Evolutionary conservation across 352 stramenopile genomes (phyloP), one percentile per base, ranked within the genome.

Genomic region (Globisporangium yorkense): DNA sequence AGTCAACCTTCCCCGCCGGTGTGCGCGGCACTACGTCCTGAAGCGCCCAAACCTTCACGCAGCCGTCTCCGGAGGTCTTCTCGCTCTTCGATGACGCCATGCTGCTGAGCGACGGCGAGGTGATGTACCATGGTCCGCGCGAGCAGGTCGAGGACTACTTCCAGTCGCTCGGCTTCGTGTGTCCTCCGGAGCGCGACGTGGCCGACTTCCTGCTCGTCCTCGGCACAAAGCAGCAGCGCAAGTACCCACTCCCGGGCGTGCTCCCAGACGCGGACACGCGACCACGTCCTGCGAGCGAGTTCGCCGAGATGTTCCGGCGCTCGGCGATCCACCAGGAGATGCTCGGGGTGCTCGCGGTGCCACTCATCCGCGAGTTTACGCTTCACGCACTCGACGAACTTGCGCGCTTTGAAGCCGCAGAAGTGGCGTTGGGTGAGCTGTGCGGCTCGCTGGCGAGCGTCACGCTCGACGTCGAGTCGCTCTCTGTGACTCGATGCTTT

Each of bases 11-110:
- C 24, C 24, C 24, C 24, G 24, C 1, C 24, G 24, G 24, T 27
- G 24, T 27, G 24, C 24, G 24, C 24, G 24, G 24, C 24, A 27
- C 24, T 1, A 27, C 24, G 24, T 27, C 24, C 24, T 27, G 24
- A 27, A 27, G 24, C 24, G 24, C 24, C 24, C 24, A 1, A 27
- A 27, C 24, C 24, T 27, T 27, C 24, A n/a, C n/a, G n/a, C n/a
- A 97, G 68, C 89, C 92, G 46, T 72, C 89, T 12, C 89, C 92
- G 9, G 89, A 98, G 67, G 86, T 92, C 18, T 89, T 94, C 52
- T 72, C 63, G 35, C 63, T 97, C 15, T 97, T 98, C 68, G 92
- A 98, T 66, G 79, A 97, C 56, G 58, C 97, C 0, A 80, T 96
- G 35, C 45, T 98, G 27, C 54, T 98, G 9, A 62, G 60, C 41